Evolutionary conservation across 768 basidiomycete genomes (phyloP), one percentile per base, ranked within the genome.

Genomic region (Tylopilus balloui): DNA sequence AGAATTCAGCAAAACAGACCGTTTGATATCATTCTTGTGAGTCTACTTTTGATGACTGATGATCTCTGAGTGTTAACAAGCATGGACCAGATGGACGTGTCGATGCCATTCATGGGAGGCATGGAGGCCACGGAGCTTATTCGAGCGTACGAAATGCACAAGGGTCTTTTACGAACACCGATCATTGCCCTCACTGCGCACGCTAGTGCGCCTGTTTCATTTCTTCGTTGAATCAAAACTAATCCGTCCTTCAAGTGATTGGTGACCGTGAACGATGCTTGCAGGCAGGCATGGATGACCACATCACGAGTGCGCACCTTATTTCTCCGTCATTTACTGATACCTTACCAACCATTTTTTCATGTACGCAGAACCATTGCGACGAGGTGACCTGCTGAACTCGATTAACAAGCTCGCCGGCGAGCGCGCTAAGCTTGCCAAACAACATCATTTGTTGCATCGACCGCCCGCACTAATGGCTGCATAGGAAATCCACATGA

Each of bases 91-190:
- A 97, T 97, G 95, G 94, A 97, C 60, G 87, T 96, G 13, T 96
- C 93, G 11, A 94, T 95, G 92, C 92, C 93, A 6, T 86, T 94
- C 69, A 97, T 98, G 92, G 93, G 94, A 42, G 94, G 95, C 55
- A 92, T 95, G 84, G 94, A 99, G 69, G 92, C 95, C 1, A 99
- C 96, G 0, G 86, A 92, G 55, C 74, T 91, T 49, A 96, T 97
- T 53, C 82, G 95, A 44, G 78, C 81, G 31, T 91, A 84, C 62
- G 95, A 98, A 71, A 71, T 77, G 64, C 77, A 84, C 53, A 81
- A 81, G 54, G 76, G 81, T 8, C 72, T 92, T 25, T 63, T 80
- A 14, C 78, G 83, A 2, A 91, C 83, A 6, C 95, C 96, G 1
- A 98, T 99, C 58, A 92, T 98, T 59, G 96, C 96, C 1, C 74